Percentiles rank a stretch among this genome's conserved stretches.
These are phyloP conservation scores for Syzygium aromaticum DNA, from an alignment of 345 rosid genomes.

Conservation along the genomic window DNA sequence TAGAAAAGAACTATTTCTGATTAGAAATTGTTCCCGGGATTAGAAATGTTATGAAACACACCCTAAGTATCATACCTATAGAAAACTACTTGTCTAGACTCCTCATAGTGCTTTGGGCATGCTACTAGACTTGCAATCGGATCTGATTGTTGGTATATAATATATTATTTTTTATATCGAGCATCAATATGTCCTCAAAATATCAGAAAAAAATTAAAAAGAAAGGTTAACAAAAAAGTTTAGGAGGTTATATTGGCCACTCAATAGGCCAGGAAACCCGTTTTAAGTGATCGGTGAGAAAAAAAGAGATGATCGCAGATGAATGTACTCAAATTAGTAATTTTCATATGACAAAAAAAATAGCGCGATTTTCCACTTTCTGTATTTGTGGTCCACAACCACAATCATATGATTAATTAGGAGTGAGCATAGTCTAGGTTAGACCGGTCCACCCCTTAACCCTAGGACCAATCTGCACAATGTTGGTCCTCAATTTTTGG, in stretches of 20 bases:
- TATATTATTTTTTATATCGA: neutral
- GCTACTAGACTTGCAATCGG: neutral
- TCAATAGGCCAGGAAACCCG: neutral
- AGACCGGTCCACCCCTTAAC: too few species aligned
- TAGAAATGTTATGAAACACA: too few species aligned
- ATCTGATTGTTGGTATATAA: too few species aligned
- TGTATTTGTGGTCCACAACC: neutral
- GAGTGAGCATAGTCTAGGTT: neutral
- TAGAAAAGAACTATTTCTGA: too few species aligned
- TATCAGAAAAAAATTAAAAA: neutral
- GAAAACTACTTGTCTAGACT: neutral
- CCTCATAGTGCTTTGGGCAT: neutral
- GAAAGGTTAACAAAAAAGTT: rapidly evolving
- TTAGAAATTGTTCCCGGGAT: too few species aligned
- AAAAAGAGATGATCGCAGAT: neutral
- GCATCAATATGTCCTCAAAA: neutral
- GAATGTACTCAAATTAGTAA: neutral
- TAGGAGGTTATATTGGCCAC: neutral
- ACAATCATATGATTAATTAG: neutral
- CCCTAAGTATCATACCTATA: neutral
- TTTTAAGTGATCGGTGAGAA: neutral
- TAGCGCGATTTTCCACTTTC: neutral
- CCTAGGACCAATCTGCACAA: too few species aligned
- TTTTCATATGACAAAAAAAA: neutral
- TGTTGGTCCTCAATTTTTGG: too few species aligned